Conservation (phyloP, 2,329 filamentous ascomycete species). For the Fonsecaea pedrosoi region DNA sequence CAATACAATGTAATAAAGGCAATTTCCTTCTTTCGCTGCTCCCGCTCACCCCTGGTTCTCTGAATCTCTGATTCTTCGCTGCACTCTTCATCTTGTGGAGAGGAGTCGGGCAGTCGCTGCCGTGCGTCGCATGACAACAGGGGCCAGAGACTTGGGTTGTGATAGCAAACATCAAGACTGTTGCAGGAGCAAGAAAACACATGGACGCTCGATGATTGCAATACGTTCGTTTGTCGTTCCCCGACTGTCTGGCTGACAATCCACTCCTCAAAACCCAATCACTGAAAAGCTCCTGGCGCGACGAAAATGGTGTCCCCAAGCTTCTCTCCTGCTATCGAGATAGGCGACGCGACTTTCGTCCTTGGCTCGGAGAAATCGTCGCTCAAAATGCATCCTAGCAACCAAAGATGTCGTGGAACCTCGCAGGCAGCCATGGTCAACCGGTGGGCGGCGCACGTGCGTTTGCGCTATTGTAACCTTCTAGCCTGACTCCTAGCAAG, state of each 20-base stretch:
- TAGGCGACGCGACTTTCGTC: neutral
- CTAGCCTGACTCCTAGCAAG: neutral
- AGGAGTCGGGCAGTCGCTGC: no score
- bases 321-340: neutral
- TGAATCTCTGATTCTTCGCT: neutral
- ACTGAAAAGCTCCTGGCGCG: neutral
- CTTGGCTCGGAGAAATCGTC: conserved; percentile 2
- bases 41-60: no score
- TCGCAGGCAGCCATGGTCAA: neutral
- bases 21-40: no score
- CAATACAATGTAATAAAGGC: no score
- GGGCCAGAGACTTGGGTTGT: neutral
- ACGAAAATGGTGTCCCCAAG: neutral
- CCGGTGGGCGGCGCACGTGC: neutral
- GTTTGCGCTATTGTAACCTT: neutral
- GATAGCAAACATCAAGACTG: neutral
- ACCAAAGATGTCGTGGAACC: neutral
- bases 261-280: neutral
- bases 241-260: neutral
- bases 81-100: no score
- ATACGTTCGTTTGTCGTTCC: neutral
- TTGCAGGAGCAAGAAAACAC: neutral
- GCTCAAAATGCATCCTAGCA: neutral
- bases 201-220: neutral
- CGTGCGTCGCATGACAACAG: no score